Evolutionary conservation across 306 rosid genomes (phyloP).

Genomic region (Calophaca sinica): DNA sequence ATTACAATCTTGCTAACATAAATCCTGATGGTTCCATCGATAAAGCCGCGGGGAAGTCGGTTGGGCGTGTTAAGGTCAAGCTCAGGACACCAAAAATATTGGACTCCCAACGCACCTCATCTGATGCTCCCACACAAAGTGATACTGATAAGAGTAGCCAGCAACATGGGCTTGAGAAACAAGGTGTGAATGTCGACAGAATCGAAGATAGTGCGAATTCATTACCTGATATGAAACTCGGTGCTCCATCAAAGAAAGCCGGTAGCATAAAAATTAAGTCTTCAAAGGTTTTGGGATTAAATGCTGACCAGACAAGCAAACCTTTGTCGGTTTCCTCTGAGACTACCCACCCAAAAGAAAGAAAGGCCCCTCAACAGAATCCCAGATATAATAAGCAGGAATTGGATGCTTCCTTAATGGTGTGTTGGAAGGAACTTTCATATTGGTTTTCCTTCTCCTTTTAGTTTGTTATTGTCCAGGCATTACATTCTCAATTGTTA

Average conservation of each 20-base stretch:
- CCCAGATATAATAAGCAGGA: slow-evolving; percentile 68
- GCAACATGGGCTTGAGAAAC: slow-evolving; percentile 70
- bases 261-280: slow-evolving; percentile 83
- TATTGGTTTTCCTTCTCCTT: slow-evolving; percentile 34
- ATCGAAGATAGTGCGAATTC: slow-evolving; percentile 86
- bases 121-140: slow-evolving; percentile 79
- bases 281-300: slow-evolving; percentile 69
- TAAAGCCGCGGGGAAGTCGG: slow-evolving; percentile 59
- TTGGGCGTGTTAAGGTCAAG: slow-evolving; percentile 92
- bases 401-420: slow-evolving; percentile 74
- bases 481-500: slow-evolving; percentile 26
- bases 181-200: slow-evolving; percentile 56
- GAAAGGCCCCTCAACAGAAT: slow-evolving; percentile 51
- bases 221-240: slow-evolving; percentile 52
- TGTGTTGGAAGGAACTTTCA: slow-evolving; percentile 46
- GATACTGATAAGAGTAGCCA: slow-evolving; percentile 90
- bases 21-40: slow-evolving; percentile 69
- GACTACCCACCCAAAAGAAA: slow-evolving; percentile 55
- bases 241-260: slow-evolving; percentile 60
- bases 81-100: slow-evolving; percentile 66
- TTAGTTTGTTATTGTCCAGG: slow-evolving; percentile 14
- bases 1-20: slow-evolving; percentile 63
- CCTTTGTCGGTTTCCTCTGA: slow-evolving; percentile 40
- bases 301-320: slow-evolving; percentile 51
- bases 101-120: slow-evolving; percentile 75